Percentiles rank a stretch among this genome's conserved stretches.
Conservation (phyloP, 495 filamentous ascomycete species). For the Chlorociboria aeruginascens region DNA sequence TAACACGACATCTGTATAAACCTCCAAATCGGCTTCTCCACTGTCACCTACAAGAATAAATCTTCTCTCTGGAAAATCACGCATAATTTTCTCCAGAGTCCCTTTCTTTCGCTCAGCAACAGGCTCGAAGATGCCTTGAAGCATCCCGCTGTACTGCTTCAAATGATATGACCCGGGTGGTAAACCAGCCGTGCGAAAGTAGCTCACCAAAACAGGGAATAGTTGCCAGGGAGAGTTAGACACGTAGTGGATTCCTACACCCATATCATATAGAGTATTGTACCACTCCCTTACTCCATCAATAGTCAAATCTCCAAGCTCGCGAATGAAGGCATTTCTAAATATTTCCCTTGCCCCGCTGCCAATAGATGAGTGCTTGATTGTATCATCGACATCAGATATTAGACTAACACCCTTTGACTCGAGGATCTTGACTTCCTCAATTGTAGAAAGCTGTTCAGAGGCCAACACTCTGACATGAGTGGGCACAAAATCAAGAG, state of each 20-base stretch:
- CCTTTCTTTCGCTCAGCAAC: constrained; percentile 89
- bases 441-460: constrained; percentile 68
- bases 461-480: constrained; percentile 78
- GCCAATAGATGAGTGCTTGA: constrained; percentile 87
- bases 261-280: constrained; percentile 54
- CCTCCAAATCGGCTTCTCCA: constrained; percentile 91
- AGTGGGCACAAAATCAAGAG: constrained; percentile 82
- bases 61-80: constrained; percentile 78
- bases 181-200: constrained; percentile 67
- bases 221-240: constrained; percentile 93
- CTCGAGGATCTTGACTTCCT: constrained; percentile 64
- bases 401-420: constrained; percentile 82
- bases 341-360: constrained; percentile 87
- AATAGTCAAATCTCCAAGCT: constrained; percentile 67
- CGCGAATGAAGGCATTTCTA: constrained; percentile 84
- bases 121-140: constrained; percentile 96
- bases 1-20: constrained; percentile 86
- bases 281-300: constrained; percentile 90
- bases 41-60: constrained; percentile 93
- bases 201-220: constrained; percentile 74
- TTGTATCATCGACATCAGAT: constrained; percentile 95
- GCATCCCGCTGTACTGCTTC: constrained; percentile 90
- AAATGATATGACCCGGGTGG: constrained; percentile 85
- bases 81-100: constrained; percentile 70
- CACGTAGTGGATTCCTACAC: constrained; percentile 83